A percentile compares a stretch with the other conserved stretches of the same genome.
These are phyloP conservation scores for Colletotrichum theobromicola DNA, from an alignment of 2,329 filamentous ascomycete genomes.

Conservation along the genomic window DNA sequence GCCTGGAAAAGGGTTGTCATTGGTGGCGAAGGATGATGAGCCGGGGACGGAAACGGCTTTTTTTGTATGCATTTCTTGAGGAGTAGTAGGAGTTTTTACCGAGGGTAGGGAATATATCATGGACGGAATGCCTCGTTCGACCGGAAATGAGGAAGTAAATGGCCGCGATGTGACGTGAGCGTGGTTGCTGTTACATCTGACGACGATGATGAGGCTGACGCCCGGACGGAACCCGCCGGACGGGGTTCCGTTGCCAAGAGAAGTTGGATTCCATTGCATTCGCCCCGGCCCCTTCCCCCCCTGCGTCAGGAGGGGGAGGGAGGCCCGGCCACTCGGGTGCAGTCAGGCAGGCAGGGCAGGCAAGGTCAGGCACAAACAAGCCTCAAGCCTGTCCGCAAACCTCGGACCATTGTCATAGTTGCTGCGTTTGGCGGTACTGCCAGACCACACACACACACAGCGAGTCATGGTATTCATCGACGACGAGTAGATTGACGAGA, in stretches of 20 bases:
- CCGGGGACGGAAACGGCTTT: background rate
- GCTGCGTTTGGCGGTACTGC: background rate
- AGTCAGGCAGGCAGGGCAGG: background rate
- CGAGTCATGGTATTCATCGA: background rate
- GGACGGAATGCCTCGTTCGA: background rate
- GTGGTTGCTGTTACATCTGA: background rate
- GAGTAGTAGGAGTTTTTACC: background rate
- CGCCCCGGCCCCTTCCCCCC: background rate
- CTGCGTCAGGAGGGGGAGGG: background rate
- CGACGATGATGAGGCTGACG: background rate
- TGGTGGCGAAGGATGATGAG: background rate
- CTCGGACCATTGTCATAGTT: background rate
- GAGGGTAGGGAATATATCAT: background rate
- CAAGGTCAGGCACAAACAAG: background rate
- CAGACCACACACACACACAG: background rate
- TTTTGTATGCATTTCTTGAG: constrained; percentile 1
- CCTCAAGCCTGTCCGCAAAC: background rate
- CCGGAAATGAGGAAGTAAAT: background rate
- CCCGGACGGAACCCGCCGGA: background rate
- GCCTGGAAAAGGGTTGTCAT: background rate
- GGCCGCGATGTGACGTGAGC: background rate
- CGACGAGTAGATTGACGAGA: background rate
- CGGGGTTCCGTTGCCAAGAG: background rate
- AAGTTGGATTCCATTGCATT: background rate
- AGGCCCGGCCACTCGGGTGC: background rate